Conservation (phyloP, 2,329 filamentous ascomycete species). For the Podosphaera fusca region DNA sequence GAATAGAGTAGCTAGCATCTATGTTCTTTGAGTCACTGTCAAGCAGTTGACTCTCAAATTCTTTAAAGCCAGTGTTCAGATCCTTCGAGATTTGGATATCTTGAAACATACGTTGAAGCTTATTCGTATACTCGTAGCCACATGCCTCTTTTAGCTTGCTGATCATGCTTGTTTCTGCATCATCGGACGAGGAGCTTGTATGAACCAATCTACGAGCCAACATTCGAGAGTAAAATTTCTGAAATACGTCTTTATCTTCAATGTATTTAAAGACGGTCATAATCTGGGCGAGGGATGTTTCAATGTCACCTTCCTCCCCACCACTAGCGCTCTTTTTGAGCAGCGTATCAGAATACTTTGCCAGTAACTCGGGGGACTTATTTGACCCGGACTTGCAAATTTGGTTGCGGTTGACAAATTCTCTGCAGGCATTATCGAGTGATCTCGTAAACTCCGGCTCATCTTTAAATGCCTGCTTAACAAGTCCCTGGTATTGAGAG, state of each 20-base stretch:
- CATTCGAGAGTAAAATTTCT: constrained; percentile 97
- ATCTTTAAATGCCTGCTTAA: constrained; percentile 79
- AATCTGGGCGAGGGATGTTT: constrained; percentile 70
- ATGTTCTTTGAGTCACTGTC: constrained; percentile 44
- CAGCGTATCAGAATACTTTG: constrained; percentile 84
- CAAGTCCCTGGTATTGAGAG: constrained; percentile 73
- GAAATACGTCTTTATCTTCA: constrained; percentile 98
- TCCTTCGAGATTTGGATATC: constrained; percentile 99
- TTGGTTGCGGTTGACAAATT: constrained; percentile 95
- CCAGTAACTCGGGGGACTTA: constrained; percentile 80
- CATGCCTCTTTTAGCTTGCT: constrained; percentile 96
- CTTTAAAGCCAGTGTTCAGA: constrained; percentile 72
- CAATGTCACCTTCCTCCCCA: constrained; percentile 81
- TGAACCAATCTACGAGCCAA: constrained; percentile 85
- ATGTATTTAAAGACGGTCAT: constrained; percentile 99
- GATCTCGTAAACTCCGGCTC: constrained; percentile 94
- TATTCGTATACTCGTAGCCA: constrained; percentile 98
- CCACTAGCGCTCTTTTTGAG: constrained; percentile 84
- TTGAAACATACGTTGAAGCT: constrained; percentile 98
- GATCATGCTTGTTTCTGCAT: constrained; percentile 98
- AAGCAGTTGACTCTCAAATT: constrained; percentile 41
- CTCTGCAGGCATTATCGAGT: constrained; percentile 85
- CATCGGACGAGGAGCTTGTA: constrained; percentile 83
- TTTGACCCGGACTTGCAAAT: constrained; percentile 86
- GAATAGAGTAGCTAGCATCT: constrained; percentile 75